A percentile compares a stretch with the other conserved stretches of the same genome.
Conservation (phyloP, 495 filamentous ascomycete genomes). For the Neurospora africana region DNA sequence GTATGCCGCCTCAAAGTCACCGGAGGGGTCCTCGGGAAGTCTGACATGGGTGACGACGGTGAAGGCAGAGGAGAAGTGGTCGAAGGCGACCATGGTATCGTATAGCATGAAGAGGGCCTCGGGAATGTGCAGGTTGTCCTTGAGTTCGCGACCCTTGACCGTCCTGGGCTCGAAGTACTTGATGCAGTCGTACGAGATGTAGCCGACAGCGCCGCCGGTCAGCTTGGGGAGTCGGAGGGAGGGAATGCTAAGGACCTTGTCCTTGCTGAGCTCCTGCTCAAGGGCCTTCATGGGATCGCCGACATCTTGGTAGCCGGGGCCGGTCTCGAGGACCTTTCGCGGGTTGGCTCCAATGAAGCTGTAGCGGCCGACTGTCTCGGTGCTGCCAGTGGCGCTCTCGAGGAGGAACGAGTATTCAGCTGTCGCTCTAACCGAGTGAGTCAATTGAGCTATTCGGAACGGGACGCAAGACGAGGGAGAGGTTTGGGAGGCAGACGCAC, state of each 20-base stretch:
- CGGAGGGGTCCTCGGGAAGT: constrained; percentile 38
- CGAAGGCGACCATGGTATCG: constrained; percentile 89
- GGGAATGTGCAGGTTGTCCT: constrained; percentile 78
- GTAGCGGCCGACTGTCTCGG: constrained; percentile 84
- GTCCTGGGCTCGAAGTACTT: constrained; percentile 96
- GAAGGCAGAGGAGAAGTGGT: constrained; percentile 84
- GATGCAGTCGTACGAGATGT: constrained; percentile 95
- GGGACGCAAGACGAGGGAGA: not conserved
- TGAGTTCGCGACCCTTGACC: constrained; percentile 52
- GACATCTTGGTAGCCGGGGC: constrained; percentile 72
- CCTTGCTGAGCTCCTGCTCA: constrained; percentile 64
- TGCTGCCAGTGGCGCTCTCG: constrained; percentile 87
- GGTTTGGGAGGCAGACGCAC: constrained; percentile 5
- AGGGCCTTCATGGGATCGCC: constrained; percentile 74
- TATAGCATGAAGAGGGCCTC: constrained; percentile 97
- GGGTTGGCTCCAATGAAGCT: constrained; percentile 88
- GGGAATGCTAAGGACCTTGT: constrained; percentile 69
- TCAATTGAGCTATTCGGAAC: constrained; percentile 3
- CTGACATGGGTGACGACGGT: constrained; percentile 85
- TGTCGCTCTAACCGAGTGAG: constrained; percentile 44
- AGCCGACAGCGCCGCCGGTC: constrained; percentile 87
- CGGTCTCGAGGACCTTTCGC: constrained; percentile 75
- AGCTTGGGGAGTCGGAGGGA: constrained; percentile 70
- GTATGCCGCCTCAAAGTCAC: constrained; percentile 47
- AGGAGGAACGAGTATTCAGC: constrained; percentile 74